Evolutionary conservation across 2,329 filamentous ascomycete genomes (phyloP), one percentile per base, ranked within the genome.

Genomic region (Penicillium italicum): DNA sequence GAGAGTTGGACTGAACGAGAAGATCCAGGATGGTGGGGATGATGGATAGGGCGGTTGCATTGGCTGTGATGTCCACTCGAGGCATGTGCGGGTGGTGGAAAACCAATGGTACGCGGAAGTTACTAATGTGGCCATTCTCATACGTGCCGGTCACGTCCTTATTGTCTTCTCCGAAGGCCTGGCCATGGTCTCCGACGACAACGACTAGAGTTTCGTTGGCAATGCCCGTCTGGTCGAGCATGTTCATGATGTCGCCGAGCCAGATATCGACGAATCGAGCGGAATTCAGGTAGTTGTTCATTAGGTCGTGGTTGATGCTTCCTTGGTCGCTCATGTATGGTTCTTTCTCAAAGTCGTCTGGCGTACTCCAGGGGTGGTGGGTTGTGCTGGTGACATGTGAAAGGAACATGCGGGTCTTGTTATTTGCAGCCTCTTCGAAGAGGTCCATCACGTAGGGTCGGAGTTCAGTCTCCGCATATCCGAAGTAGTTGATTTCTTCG

Each of bases 11-110:
- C 50, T 73, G 68, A 18, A 76, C 62, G 24, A 79, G 70, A 12
- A 79, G 71, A 59, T 79, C 77, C 20, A 79, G 72, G 43, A 79
- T 69, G 2, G 77, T 79, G 4, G 77, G 77, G 30, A 79, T 57
- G 52, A 79, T 77, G 20, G 74, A 69, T 46, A 78, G 69, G 3
- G 73, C 70, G 4, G 76, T 77, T 18, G 72, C 75, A 53, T 76
- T 76, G 37, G 72, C 69, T 18, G 69, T 60, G 40, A 79, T 63
- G 38, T 77, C 70, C 40, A 79, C 65, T 8, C 72, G 71, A 4
- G 77, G 77, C 18, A 79, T 71, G 18, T 69, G 66, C 3, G 77
- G 76, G 61, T 79, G 77, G 24, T 73, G 69, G 66, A 79, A 76
- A 28, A 77, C 68, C 33, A 79, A 66, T 0, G 77, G 77, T 1